These are phyloP conservation scores for Agrocybe praecox DNA, from an alignment of 768 basidiomycete species.

Conservation along the genomic window DNA sequence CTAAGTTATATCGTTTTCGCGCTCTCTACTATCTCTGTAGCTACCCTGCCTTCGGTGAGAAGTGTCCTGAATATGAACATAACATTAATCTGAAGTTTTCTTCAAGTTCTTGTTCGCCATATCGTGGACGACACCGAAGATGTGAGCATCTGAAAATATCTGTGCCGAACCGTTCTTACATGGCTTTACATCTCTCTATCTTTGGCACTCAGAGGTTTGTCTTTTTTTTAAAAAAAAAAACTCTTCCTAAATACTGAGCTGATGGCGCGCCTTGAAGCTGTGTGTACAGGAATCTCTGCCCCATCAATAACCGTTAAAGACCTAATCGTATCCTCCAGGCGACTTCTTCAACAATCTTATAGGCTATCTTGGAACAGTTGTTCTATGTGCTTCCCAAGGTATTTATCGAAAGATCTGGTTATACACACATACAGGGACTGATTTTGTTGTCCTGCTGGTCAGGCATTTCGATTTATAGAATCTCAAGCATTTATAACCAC, in stretches of 20 bases:
- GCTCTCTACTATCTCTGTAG: neutral
- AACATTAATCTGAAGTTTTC: neutral
- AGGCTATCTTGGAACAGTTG: conserved; percentile 6
- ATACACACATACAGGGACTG: neutral
- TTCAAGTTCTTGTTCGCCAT: neutral
- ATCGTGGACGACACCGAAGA: neutral
- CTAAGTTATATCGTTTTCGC: neutral
- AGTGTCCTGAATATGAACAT: neutral
- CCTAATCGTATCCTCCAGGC: neutral
- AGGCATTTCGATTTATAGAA: conserved; percentile 12
- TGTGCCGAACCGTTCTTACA: neutral
- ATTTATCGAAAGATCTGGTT: neutral
- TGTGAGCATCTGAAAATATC: neutral
- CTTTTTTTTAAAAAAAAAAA: neutral
- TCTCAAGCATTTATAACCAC: conserved; percentile 14
- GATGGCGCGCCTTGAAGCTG: neutral
- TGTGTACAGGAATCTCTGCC: neutral
- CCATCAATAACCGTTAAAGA: too few relatives aligned
- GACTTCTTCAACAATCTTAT: neutral
- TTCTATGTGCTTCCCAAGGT: conserved; percentile 6
- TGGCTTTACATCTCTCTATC: too few relatives aligned
- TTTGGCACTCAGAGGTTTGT: neutral
- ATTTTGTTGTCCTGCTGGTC: too few relatives aligned
- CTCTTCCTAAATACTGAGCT: neutral
- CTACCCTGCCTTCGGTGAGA: conserved; percentile 1